Conservation (phyloP, 2,329 filamentous ascomycete species). For the Colletotrichum simmondsii region DNA sequence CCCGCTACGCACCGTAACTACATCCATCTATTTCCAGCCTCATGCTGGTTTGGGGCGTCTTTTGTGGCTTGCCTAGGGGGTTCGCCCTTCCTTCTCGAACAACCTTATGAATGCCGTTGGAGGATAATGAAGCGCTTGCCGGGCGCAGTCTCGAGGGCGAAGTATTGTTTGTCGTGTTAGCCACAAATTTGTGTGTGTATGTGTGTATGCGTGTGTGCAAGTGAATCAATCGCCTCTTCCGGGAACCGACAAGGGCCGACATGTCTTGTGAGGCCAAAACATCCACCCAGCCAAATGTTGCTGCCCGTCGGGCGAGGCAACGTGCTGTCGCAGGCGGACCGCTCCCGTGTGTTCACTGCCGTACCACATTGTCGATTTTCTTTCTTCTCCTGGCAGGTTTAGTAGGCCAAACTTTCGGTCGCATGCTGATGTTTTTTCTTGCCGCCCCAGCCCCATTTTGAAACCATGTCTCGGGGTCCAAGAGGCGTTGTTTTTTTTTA, state of each 20-base stretch:
- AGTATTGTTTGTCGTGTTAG: not conserved
- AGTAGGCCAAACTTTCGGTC: not conserved
- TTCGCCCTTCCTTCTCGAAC: not conserved
- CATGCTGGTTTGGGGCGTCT: not conserved
- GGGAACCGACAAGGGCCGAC: not conserved
- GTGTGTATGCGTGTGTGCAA: not conserved
- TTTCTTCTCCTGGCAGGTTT: slow-evolving; percentile 15
- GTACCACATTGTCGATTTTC: slow-evolving; percentile 8
- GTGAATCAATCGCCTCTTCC: not conserved
- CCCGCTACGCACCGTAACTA: slow-evolving; percentile 9
- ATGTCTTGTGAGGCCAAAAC: slow-evolving; percentile 5
- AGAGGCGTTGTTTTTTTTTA: not conserved
- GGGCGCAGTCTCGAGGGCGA: not conserved
- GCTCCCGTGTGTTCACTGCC: slow-evolving; percentile 24
- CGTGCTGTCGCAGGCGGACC: slow-evolving; percentile 19
- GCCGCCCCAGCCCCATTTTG: slow-evolving; percentile 23
- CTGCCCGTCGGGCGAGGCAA: slow-evolving; percentile 13
- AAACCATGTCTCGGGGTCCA: slow-evolving; percentile 13
- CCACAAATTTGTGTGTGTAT: not conserved
- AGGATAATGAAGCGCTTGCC: not conserved
- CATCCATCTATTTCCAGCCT: slow-evolving; percentile 7
- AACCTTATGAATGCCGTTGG: not conserved
- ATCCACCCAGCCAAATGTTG: not conserved
- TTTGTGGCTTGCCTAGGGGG: not conserved
- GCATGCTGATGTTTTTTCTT: not conserved